Percentiles rank a stretch among this genome's conserved stretches.
Evolutionary conservation across 1,139 yeast genomes (phyloP).

Genomic region (Saccharomycopsis hybrid): DNA sequence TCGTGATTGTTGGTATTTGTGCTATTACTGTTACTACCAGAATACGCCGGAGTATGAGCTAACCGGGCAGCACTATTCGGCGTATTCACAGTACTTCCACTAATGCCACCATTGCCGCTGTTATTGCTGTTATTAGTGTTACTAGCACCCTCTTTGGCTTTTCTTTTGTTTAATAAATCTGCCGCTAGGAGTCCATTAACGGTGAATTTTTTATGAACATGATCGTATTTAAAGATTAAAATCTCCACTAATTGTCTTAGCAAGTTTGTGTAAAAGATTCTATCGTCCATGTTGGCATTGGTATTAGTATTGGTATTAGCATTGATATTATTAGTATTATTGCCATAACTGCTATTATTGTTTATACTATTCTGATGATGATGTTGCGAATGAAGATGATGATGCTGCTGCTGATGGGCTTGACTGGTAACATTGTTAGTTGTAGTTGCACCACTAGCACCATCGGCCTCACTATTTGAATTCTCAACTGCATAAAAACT

Average conservation of each 20-base stretch:
- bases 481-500: background rate
- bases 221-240: slow-evolving; percentile 16
- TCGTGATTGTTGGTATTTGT: background rate
- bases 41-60: background rate
- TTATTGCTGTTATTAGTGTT: too few relatives aligned
- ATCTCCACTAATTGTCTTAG: slow-evolving; percentile 11
- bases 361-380: background rate
- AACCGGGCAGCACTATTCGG: background rate
- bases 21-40: background rate
- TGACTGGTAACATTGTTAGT: background rate
- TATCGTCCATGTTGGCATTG: background rate
- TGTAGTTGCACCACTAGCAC: too few relatives aligned
- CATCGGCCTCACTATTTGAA: too few relatives aligned
- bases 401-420: background rate
- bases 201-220: slow-evolving; percentile 9
- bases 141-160: background rate
- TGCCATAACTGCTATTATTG: background rate
- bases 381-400: background rate
- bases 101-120: too few relatives aligned
- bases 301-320: too few relatives aligned
- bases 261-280: slow-evolving; percentile 13
- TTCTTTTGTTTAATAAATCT: background rate
- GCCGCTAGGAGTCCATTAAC: background rate
- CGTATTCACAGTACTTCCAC: background rate
- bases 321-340: too few relatives aligned